Base-by-base conservation (phyloP, 768 basidiomycete genomes). In the Amanita rubescens region DNA sequence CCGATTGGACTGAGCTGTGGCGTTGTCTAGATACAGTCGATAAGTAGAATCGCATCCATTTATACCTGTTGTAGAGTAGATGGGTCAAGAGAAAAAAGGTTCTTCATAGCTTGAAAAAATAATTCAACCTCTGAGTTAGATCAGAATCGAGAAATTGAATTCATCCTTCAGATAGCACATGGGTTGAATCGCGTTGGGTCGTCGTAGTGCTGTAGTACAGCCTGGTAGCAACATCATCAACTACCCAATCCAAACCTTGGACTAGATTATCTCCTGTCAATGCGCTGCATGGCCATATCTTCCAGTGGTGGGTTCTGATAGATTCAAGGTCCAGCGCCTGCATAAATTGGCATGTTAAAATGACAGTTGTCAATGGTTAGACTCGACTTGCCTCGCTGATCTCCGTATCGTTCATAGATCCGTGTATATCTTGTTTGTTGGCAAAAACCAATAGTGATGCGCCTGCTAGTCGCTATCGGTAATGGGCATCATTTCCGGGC, bases 371-470 rank as follows among this genome's bases (percentile, higher is more conserved):
- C 11, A 9, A 1, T 37, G n/a, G 32, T 14, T 9, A 17, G 15
- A 2, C 34, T 25, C 1, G 42, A 74, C 87, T 67, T 67, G 90
- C 94, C 64, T 90, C 77, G 56, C 83, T 76, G 59, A 97, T 96
- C 71, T 96, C 92, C 30, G 70, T 66, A 57, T 84, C 80, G 30
- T 80, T 79, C 84, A 97, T 82, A 0, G 93, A 87, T 46, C 92
- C 90, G 54, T 80, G 79, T 54, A 98, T 80, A 71, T 99, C 96
- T 65, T 96, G 94, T 69, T 99, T 99, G 71, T 99, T 99, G 25
- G 96, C 96, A 65, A 98, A 90, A 51, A 98, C 85, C 34, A 98
- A 81, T 48, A 98, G 77, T 11, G 93, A 94, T 39, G 96, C 96
- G n/a, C 96, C 95, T 48, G 92, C 84, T 55, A 98, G 71, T 63